Evolutionary conservation across 1,284 basidiomycete genomes (phyloP), one percentile per base, ranked within the genome.

Genomic region (Tranzscheliella williamsii): DNA sequence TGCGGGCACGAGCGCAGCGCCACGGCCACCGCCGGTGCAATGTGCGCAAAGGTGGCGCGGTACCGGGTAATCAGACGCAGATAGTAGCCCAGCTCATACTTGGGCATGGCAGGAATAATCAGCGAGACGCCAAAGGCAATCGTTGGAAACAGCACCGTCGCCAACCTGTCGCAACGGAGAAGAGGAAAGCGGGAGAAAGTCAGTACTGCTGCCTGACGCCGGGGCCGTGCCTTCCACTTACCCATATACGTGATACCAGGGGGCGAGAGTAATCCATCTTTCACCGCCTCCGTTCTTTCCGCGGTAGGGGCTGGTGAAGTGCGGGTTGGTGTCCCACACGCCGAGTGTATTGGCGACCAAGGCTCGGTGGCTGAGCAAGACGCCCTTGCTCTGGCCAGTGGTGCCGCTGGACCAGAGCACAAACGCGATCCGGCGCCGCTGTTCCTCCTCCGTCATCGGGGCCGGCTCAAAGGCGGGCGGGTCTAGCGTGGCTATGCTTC

Each of bases 1-100:
- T 79, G 67, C 15, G 74, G 72, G 12, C 71, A 74, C 26, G 78
- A 74, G 16, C 75, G 72, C 16, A 80, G 61, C 0, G 75, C 73
- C 20, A 79, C 75, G 7, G 78, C 79, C 13, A 80, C 67, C 4
- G 79, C 79, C 7, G 79, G 79, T 1, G 78, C 78, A 42, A 80
- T 78, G 49, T 79, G 78, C 9, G 77, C 61, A 43, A 74, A 74
- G 0, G 79, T 80, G 2, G 74, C 73, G 9, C 71, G 63, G 30
- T 75, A 69, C 13, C 69, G 66, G 27, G 76, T 67, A 11, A 75
- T 64, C 24, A 78, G 64, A 13, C 60, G 40, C 17, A 80, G 72
- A 57, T 76, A 80, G 38, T 66, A 50, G 16, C 56, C 63, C 0
- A 79, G 73, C 39, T 79, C 76, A 53, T 80, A 80, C 21, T 56